A percentile compares a stretch with the other conserved stretches of the same genome.
These are phyloP conservation scores for Trichophyton equinum DNA, from an alignment of 2,329 filamentous ascomycete species.

Conservation along the genomic window DNA sequence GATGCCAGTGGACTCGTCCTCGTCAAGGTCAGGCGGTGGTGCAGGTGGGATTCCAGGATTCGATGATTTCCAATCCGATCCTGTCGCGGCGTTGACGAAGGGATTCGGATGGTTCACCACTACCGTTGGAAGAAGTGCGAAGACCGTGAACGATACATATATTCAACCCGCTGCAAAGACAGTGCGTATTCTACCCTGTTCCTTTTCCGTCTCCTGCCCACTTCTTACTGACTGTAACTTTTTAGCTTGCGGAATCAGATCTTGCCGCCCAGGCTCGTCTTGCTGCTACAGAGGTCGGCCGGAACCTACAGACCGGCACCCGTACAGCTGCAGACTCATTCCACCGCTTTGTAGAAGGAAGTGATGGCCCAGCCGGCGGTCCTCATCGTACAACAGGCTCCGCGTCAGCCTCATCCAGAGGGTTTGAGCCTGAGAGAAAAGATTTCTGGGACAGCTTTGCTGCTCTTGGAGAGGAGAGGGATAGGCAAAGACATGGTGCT, in stretches of 20 bases:
- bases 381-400: constrained; percentile 18
- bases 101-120: constrained; percentile 89
- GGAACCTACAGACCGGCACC: constrained; percentile 52
- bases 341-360: constrained; percentile 76
- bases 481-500: constrained; percentile 18
- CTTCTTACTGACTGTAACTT: background rate
- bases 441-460: constrained; percentile 93
- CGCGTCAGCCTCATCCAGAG: constrained; percentile 36
- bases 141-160: constrained; percentile 79
- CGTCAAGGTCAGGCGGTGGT: constrained; percentile 13
- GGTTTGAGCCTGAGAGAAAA: constrained; percentile 52
- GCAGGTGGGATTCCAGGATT: constrained; percentile 47
- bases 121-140: constrained; percentile 79
- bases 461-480: constrained; percentile 39
- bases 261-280: constrained; percentile 59
- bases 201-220: background rate
- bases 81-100: constrained; percentile 75
- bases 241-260: constrained; percentile 65
- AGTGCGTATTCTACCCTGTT: constrained; percentile 38
- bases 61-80: constrained; percentile 86
- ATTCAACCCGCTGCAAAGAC: constrained; percentile 87
- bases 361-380: constrained; percentile 28
- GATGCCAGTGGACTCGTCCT: constrained; percentile 40
- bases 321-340: constrained; percentile 67
- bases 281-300: constrained; percentile 42